Evolutionary conservation across 805 yeast species (phyloP).

Genomic region (Kazachstania psychrophila): DNA sequence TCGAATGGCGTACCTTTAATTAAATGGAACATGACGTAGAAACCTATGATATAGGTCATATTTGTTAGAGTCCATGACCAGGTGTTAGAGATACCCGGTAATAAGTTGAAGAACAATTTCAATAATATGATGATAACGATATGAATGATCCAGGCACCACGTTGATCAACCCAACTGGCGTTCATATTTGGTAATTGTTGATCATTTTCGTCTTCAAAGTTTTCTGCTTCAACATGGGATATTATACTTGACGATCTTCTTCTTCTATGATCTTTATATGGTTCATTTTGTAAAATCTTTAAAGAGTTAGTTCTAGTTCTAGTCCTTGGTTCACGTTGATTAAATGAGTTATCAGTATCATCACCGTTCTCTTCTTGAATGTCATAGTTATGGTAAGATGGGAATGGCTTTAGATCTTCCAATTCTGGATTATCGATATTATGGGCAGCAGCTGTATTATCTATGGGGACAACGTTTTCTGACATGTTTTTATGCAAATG

Average conservation of each 20-base stretch:
- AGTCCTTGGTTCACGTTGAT: slow-evolving; percentile 3
- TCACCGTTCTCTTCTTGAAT: background rate
- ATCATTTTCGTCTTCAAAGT: slow-evolving; percentile 83
- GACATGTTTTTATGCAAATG: background rate
- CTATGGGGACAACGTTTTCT: background rate
- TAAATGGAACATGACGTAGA: slow-evolving; percentile 92
- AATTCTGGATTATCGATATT: background rate
- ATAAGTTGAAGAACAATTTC: slow-evolving; percentile 65
- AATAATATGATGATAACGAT: slow-evolving; percentile 69
- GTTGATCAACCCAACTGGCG: slow-evolving; percentile 92
- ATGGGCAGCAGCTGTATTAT: no score
- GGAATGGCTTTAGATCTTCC: slow-evolving; percentile 21
- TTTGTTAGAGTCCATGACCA: slow-evolving; percentile 93
- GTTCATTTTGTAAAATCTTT: slow-evolving; percentile 16
- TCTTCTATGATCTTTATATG: slow-evolving; percentile 34
- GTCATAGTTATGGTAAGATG: slow-evolving; percentile 15
- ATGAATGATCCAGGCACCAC: slow-evolving; percentile 95
- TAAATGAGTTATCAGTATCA: background rate
- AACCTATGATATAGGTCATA: slow-evolving; percentile 79
- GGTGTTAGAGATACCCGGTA: slow-evolving; percentile 74
- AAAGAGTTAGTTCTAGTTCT: slow-evolving; percentile 9
- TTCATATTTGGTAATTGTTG: slow-evolving; percentile 86
- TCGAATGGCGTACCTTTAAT: slow-evolving; percentile 97
- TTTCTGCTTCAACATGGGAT: slow-evolving; percentile 89
- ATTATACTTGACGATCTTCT: slow-evolving; percentile 84